Evolutionary conservation across 1,284 basidiomycete species (phyloP).

Genomic region (Pholiota adiposa): DNA sequence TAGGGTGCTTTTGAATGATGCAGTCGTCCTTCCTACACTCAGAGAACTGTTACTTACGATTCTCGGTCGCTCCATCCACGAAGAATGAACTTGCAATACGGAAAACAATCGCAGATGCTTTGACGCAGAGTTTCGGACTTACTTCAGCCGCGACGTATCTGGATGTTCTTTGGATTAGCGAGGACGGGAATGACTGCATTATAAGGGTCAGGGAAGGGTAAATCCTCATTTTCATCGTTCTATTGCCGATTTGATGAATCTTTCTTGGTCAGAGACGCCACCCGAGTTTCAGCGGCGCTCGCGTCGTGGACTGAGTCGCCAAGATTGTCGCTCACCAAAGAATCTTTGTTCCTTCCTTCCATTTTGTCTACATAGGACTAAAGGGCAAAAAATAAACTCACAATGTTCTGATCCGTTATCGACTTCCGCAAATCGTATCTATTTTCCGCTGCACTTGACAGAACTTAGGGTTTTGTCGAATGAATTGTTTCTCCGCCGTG

Average conservation of each 20-base stretch:
- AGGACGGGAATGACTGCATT: slow-evolving; percentile 4
- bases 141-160: slow-evolving; percentile 10
- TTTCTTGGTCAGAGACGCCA: slow-evolving; percentile 5
- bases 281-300: slow-evolving; percentile 8
- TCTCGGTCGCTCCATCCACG: slow-evolving; percentile 1
- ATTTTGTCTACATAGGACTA: slow-evolving; percentile 1
- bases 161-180: slow-evolving; percentile 10
- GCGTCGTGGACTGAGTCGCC: slow-evolving; percentile 11
- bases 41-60: slow-evolving; percentile 2
- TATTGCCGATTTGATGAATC: background rate
- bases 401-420: background rate
- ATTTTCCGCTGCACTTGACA: too few relatives aligned
- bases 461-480: too few relatives aligned
- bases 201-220: slow-evolving; percentile 8
- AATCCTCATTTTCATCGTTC: background rate
- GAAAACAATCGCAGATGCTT: slow-evolving; percentile 10
- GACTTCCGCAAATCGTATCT: background rate
- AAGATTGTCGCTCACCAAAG: slow-evolving; percentile 7
- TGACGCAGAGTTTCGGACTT: slow-evolving; percentile 10
- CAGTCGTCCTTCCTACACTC: slow-evolving; percentile 3
- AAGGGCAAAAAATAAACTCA: background rate
- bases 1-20: too few relatives aligned
- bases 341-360: slow-evolving; percentile 10
- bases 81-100: slow-evolving; percentile 11
- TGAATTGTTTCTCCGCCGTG: too few relatives aligned